Conservation (phyloP, 306 rosid species). For the Quillaja saponaria region DNA sequence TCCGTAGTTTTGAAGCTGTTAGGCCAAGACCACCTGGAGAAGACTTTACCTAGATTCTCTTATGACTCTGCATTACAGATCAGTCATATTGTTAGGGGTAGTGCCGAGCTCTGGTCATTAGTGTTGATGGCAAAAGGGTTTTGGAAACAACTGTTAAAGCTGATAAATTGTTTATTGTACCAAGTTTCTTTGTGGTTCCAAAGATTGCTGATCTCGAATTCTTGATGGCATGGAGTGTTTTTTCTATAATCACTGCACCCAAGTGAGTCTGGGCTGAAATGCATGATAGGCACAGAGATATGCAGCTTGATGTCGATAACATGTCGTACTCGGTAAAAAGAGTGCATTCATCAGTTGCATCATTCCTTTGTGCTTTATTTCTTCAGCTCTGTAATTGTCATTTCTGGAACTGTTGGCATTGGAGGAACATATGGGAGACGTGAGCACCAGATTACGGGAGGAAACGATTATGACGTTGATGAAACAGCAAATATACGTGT, state of each 20-base stretch:
- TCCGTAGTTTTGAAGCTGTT: too few species aligned
- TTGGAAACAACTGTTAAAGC: slow-evolving; percentile 68
- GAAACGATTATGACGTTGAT: slow-evolving; percentile 53
- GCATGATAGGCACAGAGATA: slow-evolving; percentile 90
- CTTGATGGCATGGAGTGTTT: slow-evolving; percentile 87
- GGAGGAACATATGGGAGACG: slow-evolving; percentile 86
- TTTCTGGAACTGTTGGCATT: slow-evolving; percentile 78
- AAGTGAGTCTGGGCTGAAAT: slow-evolving; percentile 72
- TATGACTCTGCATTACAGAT: slow-evolving; percentile 86
- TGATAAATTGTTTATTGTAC: slow-evolving; percentile 79
- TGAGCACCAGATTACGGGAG: slow-evolving; percentile 74
- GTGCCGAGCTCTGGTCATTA: slow-evolving; percentile 76
- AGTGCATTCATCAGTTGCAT: slow-evolving; percentile 25
- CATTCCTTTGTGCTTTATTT: slow-evolving; percentile 14
- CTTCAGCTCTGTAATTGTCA: slow-evolving; percentile 29
- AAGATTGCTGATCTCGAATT: slow-evolving; percentile 79
- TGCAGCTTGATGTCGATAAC: slow-evolving; percentile 96
- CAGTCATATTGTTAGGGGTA: slow-evolving; percentile 70
- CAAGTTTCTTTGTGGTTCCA: slow-evolving; percentile 79
- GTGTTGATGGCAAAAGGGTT: slow-evolving; percentile 68
- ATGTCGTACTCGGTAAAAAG: slow-evolving; percentile 82
- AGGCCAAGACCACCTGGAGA: too few species aligned
- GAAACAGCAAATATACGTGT: slow-evolving; percentile 47
- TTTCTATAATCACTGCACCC: slow-evolving; percentile 78
- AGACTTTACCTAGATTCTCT: slow-evolving; percentile 82